phyloP scores from a whole-genome alignment of 139 green algal genomes.

The Closterium sp. region DNA sequence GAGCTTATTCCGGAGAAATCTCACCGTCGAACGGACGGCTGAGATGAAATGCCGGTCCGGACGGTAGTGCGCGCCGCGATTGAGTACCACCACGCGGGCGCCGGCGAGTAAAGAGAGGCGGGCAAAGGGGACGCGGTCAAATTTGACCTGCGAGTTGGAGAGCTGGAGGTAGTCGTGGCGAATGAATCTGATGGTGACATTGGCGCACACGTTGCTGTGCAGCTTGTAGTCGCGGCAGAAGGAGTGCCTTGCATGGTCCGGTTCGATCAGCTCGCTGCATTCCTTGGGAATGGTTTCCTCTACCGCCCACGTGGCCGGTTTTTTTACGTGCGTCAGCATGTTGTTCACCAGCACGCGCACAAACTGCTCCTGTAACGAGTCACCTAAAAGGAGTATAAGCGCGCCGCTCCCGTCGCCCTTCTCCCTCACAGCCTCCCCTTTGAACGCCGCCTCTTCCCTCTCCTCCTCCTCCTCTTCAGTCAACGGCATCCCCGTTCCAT shows the following conservation, averaged over 20 bases:
- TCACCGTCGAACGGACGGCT: neutral
- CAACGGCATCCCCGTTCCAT: neutral
- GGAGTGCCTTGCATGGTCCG: neutral
- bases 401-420: neutral
- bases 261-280: neutral
- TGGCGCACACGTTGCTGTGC: neutral
- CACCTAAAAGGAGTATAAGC: neutral
- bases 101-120: neutral
- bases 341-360: neutral
- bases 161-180: neutral
- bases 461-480: neutral
- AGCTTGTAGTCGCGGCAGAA: neutral
- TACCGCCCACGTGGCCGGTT: neutral
- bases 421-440: neutral
- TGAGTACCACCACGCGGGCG: neutral
- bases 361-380: neutral
- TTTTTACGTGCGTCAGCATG: neutral
- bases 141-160: neutral
- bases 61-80: slow-evolving; percentile 11
- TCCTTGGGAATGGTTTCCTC: neutral
- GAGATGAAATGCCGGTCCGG: neutral
- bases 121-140: neutral
- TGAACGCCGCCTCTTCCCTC: neutral
- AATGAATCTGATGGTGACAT: neutral
- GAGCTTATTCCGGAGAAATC: neutral